These are phyloP conservation scores for Pistacia integerrima DNA, from an alignment of 345 rosid genomes.

Conservation along the genomic window DNA sequence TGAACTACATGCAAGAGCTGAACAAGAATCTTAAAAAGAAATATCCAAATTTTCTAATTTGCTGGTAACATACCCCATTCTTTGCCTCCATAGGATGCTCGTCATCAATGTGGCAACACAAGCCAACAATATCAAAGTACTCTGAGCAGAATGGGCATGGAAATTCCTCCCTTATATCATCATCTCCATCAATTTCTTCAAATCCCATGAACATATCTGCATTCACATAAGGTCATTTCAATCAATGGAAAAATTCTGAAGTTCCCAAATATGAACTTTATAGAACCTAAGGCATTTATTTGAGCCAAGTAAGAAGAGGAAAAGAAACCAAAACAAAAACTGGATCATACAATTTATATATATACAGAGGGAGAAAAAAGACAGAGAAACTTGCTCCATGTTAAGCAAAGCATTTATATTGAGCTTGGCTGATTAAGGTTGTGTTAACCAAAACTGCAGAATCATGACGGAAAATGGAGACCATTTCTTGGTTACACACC, in stretches of 20 bases:
- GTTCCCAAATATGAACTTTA: too few relatives aligned
- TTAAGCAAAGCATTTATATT: too few relatives aligned
- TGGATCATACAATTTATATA: too few relatives aligned
- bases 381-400: too few relatives aligned
- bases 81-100: slow-evolving; percentile 83
- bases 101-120: slow-evolving; percentile 92
- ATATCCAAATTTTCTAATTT: not conserved
- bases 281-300: too few relatives aligned
- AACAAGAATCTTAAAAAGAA: not conserved
- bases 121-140: slow-evolving; percentile 81
- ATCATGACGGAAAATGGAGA: too few relatives aligned
- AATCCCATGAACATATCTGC: slow-evolving; percentile 82
- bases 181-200: slow-evolving; percentile 90
- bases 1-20: too few relatives aligned
- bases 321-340: not conserved
- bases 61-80: slow-evolving; percentile 62
- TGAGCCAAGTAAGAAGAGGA: too few relatives aligned
- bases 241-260: not conserved
- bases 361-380: too few relatives aligned
- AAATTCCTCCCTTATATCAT: slow-evolving; percentile 88
- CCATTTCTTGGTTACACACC: too few relatives aligned
- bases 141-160: slow-evolving; percentile 85
- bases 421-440: too few relatives aligned
- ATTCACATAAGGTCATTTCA: slow-evolving; percentile 23
- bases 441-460: too few relatives aligned